Evolutionary conservation across 1,284 basidiomycete genomes (phyloP).

Genomic region (Microstroma glucosiphilum): DNA sequence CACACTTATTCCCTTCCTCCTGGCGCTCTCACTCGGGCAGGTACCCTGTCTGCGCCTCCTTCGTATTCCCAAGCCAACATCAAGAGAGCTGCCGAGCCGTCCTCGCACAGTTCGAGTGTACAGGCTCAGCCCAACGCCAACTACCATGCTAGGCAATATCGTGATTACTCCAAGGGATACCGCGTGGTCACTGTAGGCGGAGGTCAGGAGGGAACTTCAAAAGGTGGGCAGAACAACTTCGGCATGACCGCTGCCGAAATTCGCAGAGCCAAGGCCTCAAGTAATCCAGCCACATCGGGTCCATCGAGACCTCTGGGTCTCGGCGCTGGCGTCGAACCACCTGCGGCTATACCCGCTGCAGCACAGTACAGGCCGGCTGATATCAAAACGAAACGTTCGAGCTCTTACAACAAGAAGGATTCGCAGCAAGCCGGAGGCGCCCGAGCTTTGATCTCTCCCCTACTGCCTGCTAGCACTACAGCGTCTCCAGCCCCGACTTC

Average conservation of each 20-base stretch:
- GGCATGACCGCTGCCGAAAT: slow-evolving; percentile 2
- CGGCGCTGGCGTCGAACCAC: slow-evolving; percentile 1
- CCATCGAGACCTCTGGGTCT: slow-evolving; percentile 13
- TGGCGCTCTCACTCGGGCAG: slow-evolving; percentile 20
- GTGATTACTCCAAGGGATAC: slow-evolving; percentile 35
- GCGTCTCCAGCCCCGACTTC: background rate
- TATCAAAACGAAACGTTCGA: slow-evolving; percentile 3
- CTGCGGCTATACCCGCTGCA: slow-evolving; percentile 14
- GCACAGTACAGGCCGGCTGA: slow-evolving; percentile 15
- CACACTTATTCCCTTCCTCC: slow-evolving; percentile 8
- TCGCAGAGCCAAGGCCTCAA: slow-evolving; percentile 16
- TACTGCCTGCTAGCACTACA: background rate
- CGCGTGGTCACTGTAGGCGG: slow-evolving; percentile 34
- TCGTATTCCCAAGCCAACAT: slow-evolving; percentile 27
- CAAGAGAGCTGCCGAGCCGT: slow-evolving; percentile 38
- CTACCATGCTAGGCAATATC: slow-evolving; percentile 40
- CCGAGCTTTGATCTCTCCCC: background rate
- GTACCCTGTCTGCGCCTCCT: slow-evolving; percentile 32
- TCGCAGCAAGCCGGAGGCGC: no score
- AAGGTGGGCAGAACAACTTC: background rate
- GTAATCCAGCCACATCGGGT: slow-evolving; percentile 16
- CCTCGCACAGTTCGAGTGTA: slow-evolving; percentile 44
- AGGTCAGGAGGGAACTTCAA: background rate
- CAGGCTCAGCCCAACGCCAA: slow-evolving; percentile 45
- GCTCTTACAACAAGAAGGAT: background rate